Evolutionary conservation across 2,329 filamentous ascomycete species (phyloP).

Genomic region (Diaporthe humulicola): DNA sequence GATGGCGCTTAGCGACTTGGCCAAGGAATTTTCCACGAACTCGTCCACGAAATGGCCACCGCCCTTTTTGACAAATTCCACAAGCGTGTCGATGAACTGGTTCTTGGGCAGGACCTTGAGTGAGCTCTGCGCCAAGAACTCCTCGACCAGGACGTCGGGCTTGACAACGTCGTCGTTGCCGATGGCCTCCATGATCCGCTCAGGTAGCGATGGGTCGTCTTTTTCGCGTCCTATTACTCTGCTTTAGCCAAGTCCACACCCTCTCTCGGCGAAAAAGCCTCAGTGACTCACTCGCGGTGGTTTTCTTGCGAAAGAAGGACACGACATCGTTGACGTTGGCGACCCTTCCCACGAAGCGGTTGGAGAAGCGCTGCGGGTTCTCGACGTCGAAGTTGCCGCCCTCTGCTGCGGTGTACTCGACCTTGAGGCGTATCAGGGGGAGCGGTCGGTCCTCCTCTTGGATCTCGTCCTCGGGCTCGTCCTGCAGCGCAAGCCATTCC

Average conservation of each 20-base stretch:
- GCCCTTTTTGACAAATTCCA: constrained; percentile 93
- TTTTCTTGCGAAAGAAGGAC: constrained; percentile 92
- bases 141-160: constrained; percentile 88
- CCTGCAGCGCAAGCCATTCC: constrained; percentile 86
- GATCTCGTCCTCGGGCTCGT: constrained; percentile 65
- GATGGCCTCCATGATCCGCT: constrained; percentile 73
- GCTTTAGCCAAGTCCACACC: constrained; percentile 39
- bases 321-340: constrained; percentile 96
- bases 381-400: constrained; percentile 90
- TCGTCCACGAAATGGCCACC: constrained; percentile 92
- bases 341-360: constrained; percentile 89
- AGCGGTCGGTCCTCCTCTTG: constrained; percentile 76
- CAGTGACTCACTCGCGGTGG: constrained; percentile 59
- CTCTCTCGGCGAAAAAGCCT: constrained; percentile 30
- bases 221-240: constrained; percentile 52
- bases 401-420: constrained; percentile 89
- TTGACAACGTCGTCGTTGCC: constrained; percentile 80
- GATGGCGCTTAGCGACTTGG: constrained; percentile 78
- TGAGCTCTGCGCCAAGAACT: constrained; percentile 88
- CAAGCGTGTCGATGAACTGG: constrained; percentile 91
- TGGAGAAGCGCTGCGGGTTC: constrained; percentile 96
- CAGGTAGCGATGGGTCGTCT: constrained; percentile 71
- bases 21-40: constrained; percentile 80
- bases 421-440: constrained; percentile 88
- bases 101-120: constrained; percentile 94